phyloP scores from a whole-genome alignment of 805 yeast genomes.

The Grigorovia yakushimaensis region DNA sequence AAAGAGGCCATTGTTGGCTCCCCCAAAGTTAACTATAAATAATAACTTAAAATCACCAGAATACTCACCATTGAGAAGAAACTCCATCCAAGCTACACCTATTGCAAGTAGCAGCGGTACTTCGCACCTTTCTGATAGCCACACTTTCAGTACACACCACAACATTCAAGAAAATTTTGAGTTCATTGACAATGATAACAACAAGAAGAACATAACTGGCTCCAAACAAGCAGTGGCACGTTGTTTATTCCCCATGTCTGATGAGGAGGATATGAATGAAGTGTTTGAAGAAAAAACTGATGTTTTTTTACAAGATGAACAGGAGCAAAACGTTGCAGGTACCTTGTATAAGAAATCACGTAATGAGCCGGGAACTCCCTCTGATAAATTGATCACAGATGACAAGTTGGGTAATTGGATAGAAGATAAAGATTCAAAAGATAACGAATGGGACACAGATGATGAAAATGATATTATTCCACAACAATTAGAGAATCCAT shows the following conservation, averaged over 20 bases:
- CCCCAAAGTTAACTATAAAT: constrained; percentile 9
- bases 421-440: background rate
- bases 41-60: constrained; percentile 27
- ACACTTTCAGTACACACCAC: background rate
- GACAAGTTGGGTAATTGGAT: constrained; percentile 27
- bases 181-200: background rate
- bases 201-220: background rate
- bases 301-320: constrained; percentile 3
- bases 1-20: constrained; percentile 10
- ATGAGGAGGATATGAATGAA: no score
- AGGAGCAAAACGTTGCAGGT: no score
- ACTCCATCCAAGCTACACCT: constrained; percentile 3
- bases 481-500: constrained; percentile 12
- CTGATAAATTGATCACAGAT: constrained; percentile 27
- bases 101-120: constrained; percentile 5
- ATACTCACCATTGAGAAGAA: constrained; percentile 19
- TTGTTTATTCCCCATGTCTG: constrained; percentile 18
- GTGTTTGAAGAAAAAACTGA: no score
- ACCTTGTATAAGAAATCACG: constrained; percentile 6
- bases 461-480: constrained; percentile 6
- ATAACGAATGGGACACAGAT: constrained; percentile 13
- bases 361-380: constrained; percentile 28
- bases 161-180: background rate
- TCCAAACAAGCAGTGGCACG: constrained; percentile 13
- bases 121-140: no score